Percentiles rank a stretch among this genome's conserved stretches.
Conservation (phyloP, 495 filamentous ascomycete species). For the Astrothelium macrocarpum region DNA sequence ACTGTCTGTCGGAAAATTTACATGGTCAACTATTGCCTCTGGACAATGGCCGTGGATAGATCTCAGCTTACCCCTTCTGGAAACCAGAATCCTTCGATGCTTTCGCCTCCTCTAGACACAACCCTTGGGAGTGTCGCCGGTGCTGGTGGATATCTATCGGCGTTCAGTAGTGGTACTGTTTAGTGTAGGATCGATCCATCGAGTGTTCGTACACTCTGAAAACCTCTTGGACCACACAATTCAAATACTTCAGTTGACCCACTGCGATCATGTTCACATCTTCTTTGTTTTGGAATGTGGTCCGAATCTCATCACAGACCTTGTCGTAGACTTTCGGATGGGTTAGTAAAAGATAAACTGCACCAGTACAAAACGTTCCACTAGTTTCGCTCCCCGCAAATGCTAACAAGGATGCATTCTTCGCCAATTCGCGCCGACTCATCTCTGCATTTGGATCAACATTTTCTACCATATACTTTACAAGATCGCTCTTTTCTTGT, state of each 20-base stretch:
- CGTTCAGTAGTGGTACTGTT: neutral
- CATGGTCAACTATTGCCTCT: slow-evolving; percentile 37
- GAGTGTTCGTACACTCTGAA: slow-evolving; percentile 35
- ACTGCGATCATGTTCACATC: slow-evolving; percentile 31
- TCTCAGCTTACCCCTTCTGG: slow-evolving; percentile 29
- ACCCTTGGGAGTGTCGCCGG: slow-evolving; percentile 27
- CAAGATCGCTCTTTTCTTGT: neutral
- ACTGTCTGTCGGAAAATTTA: slow-evolving; percentile 33
- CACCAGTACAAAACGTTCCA: neutral
- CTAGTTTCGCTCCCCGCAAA: neutral
- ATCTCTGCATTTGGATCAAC: neutral
- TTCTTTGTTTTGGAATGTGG: slow-evolving; percentile 16
- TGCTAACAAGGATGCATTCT: neutral
- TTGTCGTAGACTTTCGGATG: slow-evolving; percentile 16
- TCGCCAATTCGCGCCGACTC: neutral
- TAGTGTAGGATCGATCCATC: neutral
- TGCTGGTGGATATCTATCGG: slow-evolving; percentile 42
- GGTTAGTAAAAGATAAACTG: slow-evolving; percentile 17
- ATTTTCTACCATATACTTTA: neutral
- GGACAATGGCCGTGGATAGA: too few species aligned
- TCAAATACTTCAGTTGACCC: slow-evolving; percentile 34
- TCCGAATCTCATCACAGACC: slow-evolving; percentile 21
- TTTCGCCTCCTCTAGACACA: slow-evolving; percentile 26
- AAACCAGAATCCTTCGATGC: slow-evolving; percentile 32
- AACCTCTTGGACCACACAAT: slow-evolving; percentile 45